Conservation (phyloP, 2,329 filamentous ascomycete genomes). For the Bipolaris zeicola region DNA sequence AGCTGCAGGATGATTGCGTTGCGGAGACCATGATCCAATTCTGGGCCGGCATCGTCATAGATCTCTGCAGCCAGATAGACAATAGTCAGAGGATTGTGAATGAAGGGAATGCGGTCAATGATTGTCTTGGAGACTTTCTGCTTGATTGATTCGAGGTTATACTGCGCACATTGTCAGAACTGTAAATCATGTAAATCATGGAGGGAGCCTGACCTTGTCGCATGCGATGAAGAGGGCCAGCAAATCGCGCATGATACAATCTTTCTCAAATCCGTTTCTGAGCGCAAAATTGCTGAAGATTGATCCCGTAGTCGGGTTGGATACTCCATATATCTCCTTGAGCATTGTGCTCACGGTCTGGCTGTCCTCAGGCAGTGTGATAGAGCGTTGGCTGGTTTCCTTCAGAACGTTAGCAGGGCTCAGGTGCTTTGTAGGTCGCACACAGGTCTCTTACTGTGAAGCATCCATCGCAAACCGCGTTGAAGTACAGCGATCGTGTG, state of each 20-base stretch:
- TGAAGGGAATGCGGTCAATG: conserved; percentile 27
- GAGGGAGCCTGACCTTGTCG: conserved; percentile 25
- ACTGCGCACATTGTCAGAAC: conserved; percentile 17
- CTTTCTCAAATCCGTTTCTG: conserved; percentile 19
- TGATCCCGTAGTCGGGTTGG: conserved; percentile 23
- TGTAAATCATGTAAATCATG: neutral
- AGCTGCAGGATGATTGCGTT: conserved; percentile 18
- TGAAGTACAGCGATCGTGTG: conserved; percentile 26
- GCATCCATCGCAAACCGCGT: conserved; percentile 21
- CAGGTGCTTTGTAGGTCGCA: neutral
- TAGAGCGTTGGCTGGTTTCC: conserved; percentile 17
- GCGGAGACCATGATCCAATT: conserved; percentile 25
- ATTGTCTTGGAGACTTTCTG: conserved; percentile 19
- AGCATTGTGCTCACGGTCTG: conserved; percentile 19
- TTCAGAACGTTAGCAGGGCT: conserved; percentile 7
- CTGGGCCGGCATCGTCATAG: conserved; percentile 13
- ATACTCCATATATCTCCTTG: conserved; percentile 26
- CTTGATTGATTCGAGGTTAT: conserved; percentile 26
- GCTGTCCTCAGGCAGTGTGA: conserved; percentile 23
- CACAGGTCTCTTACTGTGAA: conserved; percentile 17
- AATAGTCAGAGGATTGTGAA: conserved; percentile 19
- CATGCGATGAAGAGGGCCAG: conserved; percentile 25
- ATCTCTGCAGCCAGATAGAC: conserved; percentile 21
- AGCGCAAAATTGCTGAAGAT: conserved; percentile 30
- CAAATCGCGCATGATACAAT: conserved; percentile 15